Base-by-base conservation (phyloP, 495 filamentous ascomycete species). In the Aspergillus coremiiformis region DNA sequence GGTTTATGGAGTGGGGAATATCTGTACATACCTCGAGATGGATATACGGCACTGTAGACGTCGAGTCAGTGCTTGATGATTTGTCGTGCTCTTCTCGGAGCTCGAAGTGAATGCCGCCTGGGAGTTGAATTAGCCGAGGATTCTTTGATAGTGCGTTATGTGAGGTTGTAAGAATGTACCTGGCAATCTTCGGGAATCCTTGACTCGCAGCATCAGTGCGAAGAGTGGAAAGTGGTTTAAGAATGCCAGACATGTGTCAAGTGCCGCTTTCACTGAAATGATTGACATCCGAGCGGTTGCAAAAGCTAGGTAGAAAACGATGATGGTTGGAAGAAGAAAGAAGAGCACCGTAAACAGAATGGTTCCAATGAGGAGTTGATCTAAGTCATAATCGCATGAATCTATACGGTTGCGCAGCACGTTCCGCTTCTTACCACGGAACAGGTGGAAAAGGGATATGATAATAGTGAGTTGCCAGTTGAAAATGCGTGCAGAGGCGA, bases 161-260 rank as follows among this genome's bases (percentile, higher is more conserved):
- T 39, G 32, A 41, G 30, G 12, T 43, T 21, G 14, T 55, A 55
- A 33, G 10, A 22, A 71, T 76, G 51, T 60, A 81, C 91, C 93
- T 39, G 93, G 93, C 56, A 99, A 75, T 66, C 93, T 79, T 66
- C 82, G 77, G 5, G 89, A 89, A 64, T 99, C 94, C 68, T 99
- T 99, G 51, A 95, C 77, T 56, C 93, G 83, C 54, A 99, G 74
- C 93, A 99, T 99, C 42, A 96, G 70, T 11, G 93, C 93, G 71
- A 99, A 99, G 20, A 99, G 79, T 20, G 93, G 93, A 63, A 99
- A 99, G 67, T 99, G 93, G 61, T 99, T 99, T 53, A 99, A 70
- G 68, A 88, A 96, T 35, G 93, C 93, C 53, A 97, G 76, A 55
- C 89, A 77, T 1, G 89, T 96, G 70, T 99, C 93, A 47, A 97